Base-by-base conservation (phyloP, 208 protist species). In the Borovskyia barvae region DNA sequence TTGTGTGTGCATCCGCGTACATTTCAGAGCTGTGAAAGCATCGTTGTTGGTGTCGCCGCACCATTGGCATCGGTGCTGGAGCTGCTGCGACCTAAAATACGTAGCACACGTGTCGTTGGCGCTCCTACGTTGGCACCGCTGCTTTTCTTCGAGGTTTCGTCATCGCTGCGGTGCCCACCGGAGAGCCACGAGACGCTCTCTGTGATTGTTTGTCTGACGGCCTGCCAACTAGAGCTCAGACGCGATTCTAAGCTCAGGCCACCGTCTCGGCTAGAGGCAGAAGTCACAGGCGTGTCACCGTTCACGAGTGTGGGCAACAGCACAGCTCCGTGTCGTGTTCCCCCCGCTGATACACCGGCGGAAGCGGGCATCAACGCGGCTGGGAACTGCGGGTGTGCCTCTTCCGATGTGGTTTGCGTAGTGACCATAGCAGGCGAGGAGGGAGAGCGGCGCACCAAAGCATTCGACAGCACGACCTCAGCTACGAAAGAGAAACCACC, bases 401-500 rank as follows among this genome's bases (percentile, higher is more conserved):
- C n/a, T n/a, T n/a, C n/a, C n/a, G n/a, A n/a, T n/a, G n/a, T n/a
- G n/a, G 26, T 22, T 28, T 39, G 8, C 11, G 11, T 39, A 39
- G 35, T 39, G 35, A 14, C 14, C 14, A 14, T 39, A 14, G 14
- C 35, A 14, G 35, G 14, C 11, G 35, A 39, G 35, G 35, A 39
- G 35, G 35, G 14, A 14, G 35, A 39, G 14, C 14, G 35, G 14
- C 11, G 14, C 8, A 39, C 11, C 35, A 14, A 8, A 17, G 11
- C 9, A 14, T 12, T 14, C 43, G 25, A n/a, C 50, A 6, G 30
- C 3, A 7, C 33, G 22, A 19, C 51, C n/a, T 65, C 49, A 8
- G 50, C 17, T 3, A 72, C 53, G 12, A 87, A 59, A 40, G 77
- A 79, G 26, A 61, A 60, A 15, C 57, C 70, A 14, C 64, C 56